A percentile compares a stretch with the other conserved stretches of the same genome.
These are phyloP conservation scores for Henckelia pumila DNA, from an alignment of 257 asterid species.

Conservation along the genomic window DNA sequence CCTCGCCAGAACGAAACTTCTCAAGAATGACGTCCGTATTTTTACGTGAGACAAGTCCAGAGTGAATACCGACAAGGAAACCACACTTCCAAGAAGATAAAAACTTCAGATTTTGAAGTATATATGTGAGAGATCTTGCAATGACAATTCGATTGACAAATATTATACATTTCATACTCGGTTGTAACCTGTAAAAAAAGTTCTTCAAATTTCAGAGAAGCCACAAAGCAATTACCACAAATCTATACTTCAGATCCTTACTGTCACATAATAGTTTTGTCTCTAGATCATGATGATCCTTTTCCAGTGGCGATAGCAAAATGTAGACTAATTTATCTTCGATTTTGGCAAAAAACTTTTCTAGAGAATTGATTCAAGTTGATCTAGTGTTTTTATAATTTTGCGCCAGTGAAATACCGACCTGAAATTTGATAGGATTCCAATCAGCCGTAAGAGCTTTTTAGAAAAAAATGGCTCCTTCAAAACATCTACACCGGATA, in stretches of 20 bases:
- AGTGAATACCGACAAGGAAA: constrained; percentile 82
- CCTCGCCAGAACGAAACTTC: constrained; percentile 94
- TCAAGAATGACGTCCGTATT: constrained; percentile 61
- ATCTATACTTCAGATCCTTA: constrained; percentile 4
- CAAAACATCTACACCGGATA: constrained; percentile 58
- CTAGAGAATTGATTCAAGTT: constrained; percentile 1
- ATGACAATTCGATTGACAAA: constrained; percentile 92
- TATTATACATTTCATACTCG: constrained; percentile 83
- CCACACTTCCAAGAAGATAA: constrained; percentile 82
- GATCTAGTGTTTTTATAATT: constrained; percentile 11
- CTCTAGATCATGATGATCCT: constrained; percentile 6
- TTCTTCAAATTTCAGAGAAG: constrained; percentile 1
- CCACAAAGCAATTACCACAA: constrained; percentile 5
- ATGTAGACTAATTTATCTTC: constrained; percentile 10
- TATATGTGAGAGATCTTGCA: constrained; percentile 74
- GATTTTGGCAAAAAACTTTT: constrained; percentile 11
- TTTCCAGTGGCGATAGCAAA: constrained; percentile 17
- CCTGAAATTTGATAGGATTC: constrained; percentile 71
- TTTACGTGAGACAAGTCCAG: constrained; percentile 76
- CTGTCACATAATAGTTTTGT: constrained; percentile 4
- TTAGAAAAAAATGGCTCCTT: constrained; percentile 80
- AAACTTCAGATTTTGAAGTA: constrained; percentile 59
- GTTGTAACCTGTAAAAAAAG: constrained; percentile 68
- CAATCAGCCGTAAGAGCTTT: constrained; percentile 74
- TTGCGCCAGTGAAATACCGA: constrained; percentile 32